Evolutionary conservation across 2,329 filamentous ascomycete genomes (phyloP).

Genomic region (Fusarium neocosmosporiellum): DNA sequence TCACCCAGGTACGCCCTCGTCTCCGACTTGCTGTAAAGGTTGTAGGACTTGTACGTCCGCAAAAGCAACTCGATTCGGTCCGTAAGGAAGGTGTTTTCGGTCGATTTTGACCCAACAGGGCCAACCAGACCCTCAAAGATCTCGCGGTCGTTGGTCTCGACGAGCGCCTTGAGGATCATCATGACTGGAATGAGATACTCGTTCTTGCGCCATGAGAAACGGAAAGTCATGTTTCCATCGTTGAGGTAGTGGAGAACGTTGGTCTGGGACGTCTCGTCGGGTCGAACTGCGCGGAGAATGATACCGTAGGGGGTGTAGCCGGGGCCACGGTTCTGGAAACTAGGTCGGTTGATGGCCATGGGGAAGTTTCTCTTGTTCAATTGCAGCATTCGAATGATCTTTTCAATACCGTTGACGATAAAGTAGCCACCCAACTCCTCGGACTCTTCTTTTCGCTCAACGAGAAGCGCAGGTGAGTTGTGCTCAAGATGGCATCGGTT

Average conservation of each 20-base stretch:
- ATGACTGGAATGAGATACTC: slow-evolving; percentile 96
- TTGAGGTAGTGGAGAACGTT: slow-evolving; percentile 96
- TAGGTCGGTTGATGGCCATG: slow-evolving; percentile 91
- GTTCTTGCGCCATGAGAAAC: slow-evolving; percentile 97
- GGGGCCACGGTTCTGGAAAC: slow-evolving; percentile 87
- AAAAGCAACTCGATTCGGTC: slow-evolving; percentile 93
- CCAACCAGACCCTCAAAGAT: slow-evolving; percentile 96
- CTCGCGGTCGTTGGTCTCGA: slow-evolving; percentile 96
- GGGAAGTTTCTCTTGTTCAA: slow-evolving; percentile 93
- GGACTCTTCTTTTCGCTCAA: slow-evolving; percentile 90
- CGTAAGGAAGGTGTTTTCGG: slow-evolving; percentile 91
- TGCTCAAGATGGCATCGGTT: slow-evolving; percentile 92
- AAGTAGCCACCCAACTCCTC: slow-evolving; percentile 98
- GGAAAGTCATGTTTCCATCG: slow-evolving; percentile 95
- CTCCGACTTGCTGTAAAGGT: slow-evolving; percentile 82
- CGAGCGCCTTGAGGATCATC: slow-evolving; percentile 95
- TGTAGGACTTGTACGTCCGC: slow-evolving; percentile 92
- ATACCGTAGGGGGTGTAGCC: slow-evolving; percentile 92
- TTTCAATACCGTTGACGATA: slow-evolving; percentile 97
- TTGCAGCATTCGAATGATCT: slow-evolving; percentile 92
- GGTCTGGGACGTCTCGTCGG: slow-evolving; percentile 98
- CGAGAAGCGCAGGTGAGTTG: slow-evolving; percentile 83
- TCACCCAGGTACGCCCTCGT: slow-evolving; percentile 88
- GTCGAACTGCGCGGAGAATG: slow-evolving; percentile 89
- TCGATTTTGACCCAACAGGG: slow-evolving; percentile 77